These are phyloP conservation scores for Tympanopsis confertula DNA, from an alignment of 2,329 filamentous ascomycete genomes.

Conservation along the genomic window DNA sequence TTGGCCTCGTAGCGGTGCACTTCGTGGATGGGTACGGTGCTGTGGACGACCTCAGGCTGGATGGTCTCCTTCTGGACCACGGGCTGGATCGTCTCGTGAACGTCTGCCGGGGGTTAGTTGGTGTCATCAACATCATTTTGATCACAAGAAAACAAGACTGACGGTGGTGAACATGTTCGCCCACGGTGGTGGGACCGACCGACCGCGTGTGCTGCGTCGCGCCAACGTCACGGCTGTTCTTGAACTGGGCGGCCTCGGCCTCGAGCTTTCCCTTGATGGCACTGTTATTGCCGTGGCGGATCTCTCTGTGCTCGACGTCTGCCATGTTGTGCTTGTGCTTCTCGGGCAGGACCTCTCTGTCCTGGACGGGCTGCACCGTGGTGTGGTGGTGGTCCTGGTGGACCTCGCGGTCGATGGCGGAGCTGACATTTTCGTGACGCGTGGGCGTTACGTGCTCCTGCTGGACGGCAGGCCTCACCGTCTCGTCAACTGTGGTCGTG, in stretches of 20 bases:
- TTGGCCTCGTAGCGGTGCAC: constrained; percentile 49
- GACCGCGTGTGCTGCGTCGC: constrained; percentile 35
- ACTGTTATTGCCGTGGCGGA: constrained; percentile 45
- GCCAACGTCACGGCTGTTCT: constrained; percentile 31
- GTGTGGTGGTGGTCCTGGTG: constrained; percentile 66
- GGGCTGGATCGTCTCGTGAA: constrained; percentile 47
- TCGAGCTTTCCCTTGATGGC: constrained; percentile 33
- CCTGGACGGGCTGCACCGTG: constrained; percentile 49
- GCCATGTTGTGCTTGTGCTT: constrained; percentile 47
- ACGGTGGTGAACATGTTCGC: constrained; percentile 54
- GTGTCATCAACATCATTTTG: constrained; percentile 10
- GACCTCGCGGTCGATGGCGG: constrained; percentile 55
- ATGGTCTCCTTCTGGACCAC: constrained; percentile 48
- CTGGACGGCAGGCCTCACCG: constrained; percentile 44
- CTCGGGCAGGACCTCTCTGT: constrained; percentile 33
- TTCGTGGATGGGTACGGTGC: constrained; percentile 49
- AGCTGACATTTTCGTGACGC: constrained; percentile 48
- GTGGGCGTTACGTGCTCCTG: constrained; percentile 48
- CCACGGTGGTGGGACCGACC: constrained; percentile 35
- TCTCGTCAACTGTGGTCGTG: constrained; percentile 61
- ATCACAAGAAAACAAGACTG: not conserved
- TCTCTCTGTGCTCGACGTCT: constrained; percentile 45
- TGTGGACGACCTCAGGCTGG: constrained; percentile 47
- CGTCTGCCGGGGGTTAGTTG: constrained; percentile 12
- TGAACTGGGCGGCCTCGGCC: constrained; percentile 41